phyloP scores from a whole-genome alignment of 106 monocot genomes.

The Dendrobium officinale region DNA sequence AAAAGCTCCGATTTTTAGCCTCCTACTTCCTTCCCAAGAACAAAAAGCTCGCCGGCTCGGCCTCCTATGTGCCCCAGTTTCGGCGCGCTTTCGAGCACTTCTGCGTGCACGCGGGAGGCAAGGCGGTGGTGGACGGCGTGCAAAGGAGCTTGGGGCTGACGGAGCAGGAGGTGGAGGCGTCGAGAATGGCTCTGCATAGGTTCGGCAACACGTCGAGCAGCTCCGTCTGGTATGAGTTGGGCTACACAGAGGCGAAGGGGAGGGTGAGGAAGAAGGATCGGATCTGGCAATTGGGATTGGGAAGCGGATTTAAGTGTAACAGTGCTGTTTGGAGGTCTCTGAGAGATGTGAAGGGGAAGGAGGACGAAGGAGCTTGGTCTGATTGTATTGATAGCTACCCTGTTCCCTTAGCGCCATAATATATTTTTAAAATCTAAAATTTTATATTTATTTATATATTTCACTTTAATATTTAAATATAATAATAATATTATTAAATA shows the following conservation, averaged over 20 bases:
- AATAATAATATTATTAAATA: no score
- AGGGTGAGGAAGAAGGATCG: conserved; percentile 13
- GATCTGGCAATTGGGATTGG: conserved; percentile 29
- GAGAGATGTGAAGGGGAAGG: background rate
- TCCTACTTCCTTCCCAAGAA: background rate
- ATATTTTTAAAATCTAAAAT: no score
- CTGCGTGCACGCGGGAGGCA: conserved; percentile 7
- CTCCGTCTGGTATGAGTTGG: conserved; percentile 26
- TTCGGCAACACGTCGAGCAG: conserved; percentile 31
- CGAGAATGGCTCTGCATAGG: conserved; percentile 16
- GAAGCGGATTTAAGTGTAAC: conserved; percentile 44
- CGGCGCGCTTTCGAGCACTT: conserved; percentile 3
- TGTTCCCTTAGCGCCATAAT: background rate
- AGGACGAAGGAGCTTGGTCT: background rate
- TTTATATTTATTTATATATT: no score
- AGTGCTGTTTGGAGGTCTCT: conserved; percentile 19
- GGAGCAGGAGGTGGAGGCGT: conserved; percentile 18
- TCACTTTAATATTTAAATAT: no score
- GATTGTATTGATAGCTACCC: conserved; percentile 10
- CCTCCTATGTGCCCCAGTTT: background rate
- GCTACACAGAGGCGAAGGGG: conserved; percentile 18
- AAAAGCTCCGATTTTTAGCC: background rate
- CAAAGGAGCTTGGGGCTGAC: conserved; percentile 1
- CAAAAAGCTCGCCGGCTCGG: background rate
- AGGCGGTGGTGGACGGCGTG: conserved; percentile 4